Conservation (phyloP, 2,329 filamentous ascomycete genomes). For the Ceratocystis lukuohia region DNA sequence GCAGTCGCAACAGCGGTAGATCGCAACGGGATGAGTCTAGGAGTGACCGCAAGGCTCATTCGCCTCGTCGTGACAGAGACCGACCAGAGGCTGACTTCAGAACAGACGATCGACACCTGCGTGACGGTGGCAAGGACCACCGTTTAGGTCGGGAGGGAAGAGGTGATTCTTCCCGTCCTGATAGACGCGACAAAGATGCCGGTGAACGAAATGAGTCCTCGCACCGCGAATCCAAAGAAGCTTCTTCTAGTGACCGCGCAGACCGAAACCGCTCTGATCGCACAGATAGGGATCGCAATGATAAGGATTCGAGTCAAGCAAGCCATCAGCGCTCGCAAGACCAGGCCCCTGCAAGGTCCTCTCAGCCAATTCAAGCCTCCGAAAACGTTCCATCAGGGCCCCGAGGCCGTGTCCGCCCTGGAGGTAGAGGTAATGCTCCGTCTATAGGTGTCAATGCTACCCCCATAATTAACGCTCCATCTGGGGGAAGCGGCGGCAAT, state of each 20-base stretch:
- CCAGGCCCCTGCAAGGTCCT: constrained; percentile 22
- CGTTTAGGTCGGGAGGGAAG: constrained; percentile 24
- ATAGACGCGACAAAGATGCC: constrained; percentile 27
- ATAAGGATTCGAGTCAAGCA: constrained; percentile 30
- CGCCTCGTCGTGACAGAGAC: constrained; percentile 14
- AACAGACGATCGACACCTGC: constrained; percentile 12
- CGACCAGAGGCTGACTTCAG: constrained; percentile 8
- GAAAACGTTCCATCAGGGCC: constrained; percentile 24
- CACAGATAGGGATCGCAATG: constrained; percentile 2
- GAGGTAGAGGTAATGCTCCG: not conserved
- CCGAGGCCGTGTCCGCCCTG: constrained; percentile 20
- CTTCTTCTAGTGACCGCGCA: not conserved
- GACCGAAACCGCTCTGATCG: not conserved
- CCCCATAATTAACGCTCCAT: not conserved
- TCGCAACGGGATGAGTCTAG: constrained; percentile 12
- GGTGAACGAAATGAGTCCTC: constrained; percentile 25
- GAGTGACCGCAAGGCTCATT: constrained; percentile 11
- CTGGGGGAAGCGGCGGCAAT: not conserved
- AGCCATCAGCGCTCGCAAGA: constrained; percentile 40
- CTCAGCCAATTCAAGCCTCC: not conserved
- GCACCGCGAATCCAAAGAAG: constrained; percentile 21
- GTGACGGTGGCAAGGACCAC: constrained; percentile 24
- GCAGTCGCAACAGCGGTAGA: constrained; percentile 1
- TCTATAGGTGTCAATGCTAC: constrained; percentile 3
- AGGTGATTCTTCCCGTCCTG: constrained; percentile 39